Evolutionary conservation across 2,329 filamentous ascomycete species (phyloP).

Genomic region (Penicillium sp.): DNA sequence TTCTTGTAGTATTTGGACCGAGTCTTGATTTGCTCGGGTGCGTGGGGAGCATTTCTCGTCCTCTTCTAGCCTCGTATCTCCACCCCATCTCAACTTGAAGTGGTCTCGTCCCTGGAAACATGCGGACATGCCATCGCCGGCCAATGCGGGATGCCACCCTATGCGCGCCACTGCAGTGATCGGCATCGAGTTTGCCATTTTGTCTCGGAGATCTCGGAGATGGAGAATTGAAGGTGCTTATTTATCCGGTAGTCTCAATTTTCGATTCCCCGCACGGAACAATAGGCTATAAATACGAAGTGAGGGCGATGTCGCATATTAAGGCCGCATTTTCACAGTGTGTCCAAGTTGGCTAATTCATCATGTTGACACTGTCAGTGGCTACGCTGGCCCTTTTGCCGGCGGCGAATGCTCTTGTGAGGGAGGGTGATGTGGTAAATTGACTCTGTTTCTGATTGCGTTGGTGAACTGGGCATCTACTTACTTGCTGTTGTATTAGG

Average conservation of each 20-base stretch:
- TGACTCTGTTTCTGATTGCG: background rate
- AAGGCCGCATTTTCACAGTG: too few relatives aligned
- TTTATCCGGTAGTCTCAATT: conserved; percentile 3
- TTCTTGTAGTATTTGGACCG: too few relatives aligned
- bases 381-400: conserved; percentile 24
- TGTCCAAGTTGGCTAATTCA: background rate
- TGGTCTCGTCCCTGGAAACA: too few relatives aligned
- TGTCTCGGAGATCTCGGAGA: background rate
- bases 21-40: too few relatives aligned
- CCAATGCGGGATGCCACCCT: conserved; percentile 4
- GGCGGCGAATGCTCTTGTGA: conserved; percentile 28
- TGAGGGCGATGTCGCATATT: background rate
- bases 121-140: too few relatives aligned
- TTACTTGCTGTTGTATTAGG: conserved; percentile 16
- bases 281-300: conserved; percentile 5
- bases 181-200: conserved; percentile 7
- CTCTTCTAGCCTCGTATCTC: too few relatives aligned
- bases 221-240: background rate
- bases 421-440: conserved; percentile 34
- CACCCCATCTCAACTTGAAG: too few relatives aligned
- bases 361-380: conserved; percentile 14
- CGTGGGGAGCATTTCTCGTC: too few relatives aligned
- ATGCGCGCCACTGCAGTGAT: conserved; percentile 12
- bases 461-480: too few relatives aligned
- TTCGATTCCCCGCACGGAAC: conserved; percentile 9